These are phyloP conservation scores for Ormosia emarginata DNA, from an alignment of 306 rosid genomes.

Conservation along the genomic window DNA sequence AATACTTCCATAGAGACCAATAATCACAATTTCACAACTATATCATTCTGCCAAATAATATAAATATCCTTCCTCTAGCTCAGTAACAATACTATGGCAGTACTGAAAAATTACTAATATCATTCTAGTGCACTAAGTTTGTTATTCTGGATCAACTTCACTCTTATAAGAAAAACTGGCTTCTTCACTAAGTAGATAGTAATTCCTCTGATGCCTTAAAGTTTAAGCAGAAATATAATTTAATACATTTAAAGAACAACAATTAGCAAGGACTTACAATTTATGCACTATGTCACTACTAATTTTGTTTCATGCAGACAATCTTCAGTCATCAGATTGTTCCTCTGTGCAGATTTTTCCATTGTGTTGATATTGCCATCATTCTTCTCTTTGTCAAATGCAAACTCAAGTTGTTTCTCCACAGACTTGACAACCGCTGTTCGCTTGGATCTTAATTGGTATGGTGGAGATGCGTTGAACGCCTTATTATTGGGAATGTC, in stretches of 20 bases:
- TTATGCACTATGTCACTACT: conserved; percentile 51
- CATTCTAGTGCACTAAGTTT: neutral
- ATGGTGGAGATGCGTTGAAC: conserved; percentile 92
- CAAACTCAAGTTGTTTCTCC: conserved; percentile 87
- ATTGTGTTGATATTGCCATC: conserved; percentile 35
- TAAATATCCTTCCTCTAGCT: neutral
- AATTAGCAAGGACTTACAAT: conserved; percentile 43
- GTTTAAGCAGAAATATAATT: conserved; percentile 13
- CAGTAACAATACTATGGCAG: neutral
- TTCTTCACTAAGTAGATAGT: neutral
- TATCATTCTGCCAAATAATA: neutral
- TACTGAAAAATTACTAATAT: neutral
- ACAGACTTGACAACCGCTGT: conserved; percentile 78
- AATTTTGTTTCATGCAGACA: conserved; percentile 46
- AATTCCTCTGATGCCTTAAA: neutral
- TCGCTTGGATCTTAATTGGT: conserved; percentile 76
- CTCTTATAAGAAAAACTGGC: conserved; percentile 3
- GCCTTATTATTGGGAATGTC: conserved; percentile 48
- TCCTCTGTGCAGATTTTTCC: conserved; percentile 40
- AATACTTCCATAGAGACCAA: neutral
- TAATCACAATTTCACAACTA: neutral
- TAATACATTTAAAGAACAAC: neutral
- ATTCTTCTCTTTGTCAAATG: conserved; percentile 62
- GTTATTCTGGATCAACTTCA: conserved; percentile 6
- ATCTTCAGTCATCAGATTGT: conserved; percentile 41